Base-by-base conservation (phyloP, 1,139 yeast species). In the Saccharomyces hybrid region DNA sequence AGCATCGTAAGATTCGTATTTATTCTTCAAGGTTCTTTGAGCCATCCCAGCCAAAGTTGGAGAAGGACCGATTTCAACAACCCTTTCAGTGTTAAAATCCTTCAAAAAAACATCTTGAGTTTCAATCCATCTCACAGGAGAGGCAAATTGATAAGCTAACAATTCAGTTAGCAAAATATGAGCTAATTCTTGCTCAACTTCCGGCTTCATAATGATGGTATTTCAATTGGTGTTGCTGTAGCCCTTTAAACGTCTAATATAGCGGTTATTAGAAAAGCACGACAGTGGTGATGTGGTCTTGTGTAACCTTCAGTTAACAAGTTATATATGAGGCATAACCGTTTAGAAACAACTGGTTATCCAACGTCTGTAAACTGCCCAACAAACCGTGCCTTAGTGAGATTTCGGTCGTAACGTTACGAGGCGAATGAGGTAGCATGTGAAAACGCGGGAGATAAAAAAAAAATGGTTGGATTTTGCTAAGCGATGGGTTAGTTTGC, bases 1-100 rank as follows among this genome's bases (percentile, higher is more conserved):
- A 57, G 99, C 98, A 72, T 93, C 99, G 70, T 90, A 93, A 49
- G 97, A 87, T 75, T 93, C 97, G 73, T 90, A 93, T 75, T 91
- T 93, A 70, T 95, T 89, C 77, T 90, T 91, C 73, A 93, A 82
- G 59, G 99, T 93, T 77, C 98, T 84, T 64, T 88, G 83, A 58
- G 99, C 98, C 99, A 93, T 93, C 62, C 98, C 98, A 44, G 97
- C 93, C 70, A 93, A 81, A 46, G 99, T 93, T 57, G 99, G 99
- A 52, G 98, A 90, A 59, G 99, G 99, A 55, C 99, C 99, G 61
- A 93, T 88, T 75, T 93, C 99, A 62, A 93, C 97, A 60, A 93
- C 91, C 69, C 99, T 82, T 77, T 93, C 99, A 59, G 98, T 88
- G 74, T 91, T 90, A 81, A 83, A 88, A 65, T 90, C 95, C 72